Conservation (phyloP, 2,329 filamentous ascomycete species). For the Mollisia scopiformis region DNA sequence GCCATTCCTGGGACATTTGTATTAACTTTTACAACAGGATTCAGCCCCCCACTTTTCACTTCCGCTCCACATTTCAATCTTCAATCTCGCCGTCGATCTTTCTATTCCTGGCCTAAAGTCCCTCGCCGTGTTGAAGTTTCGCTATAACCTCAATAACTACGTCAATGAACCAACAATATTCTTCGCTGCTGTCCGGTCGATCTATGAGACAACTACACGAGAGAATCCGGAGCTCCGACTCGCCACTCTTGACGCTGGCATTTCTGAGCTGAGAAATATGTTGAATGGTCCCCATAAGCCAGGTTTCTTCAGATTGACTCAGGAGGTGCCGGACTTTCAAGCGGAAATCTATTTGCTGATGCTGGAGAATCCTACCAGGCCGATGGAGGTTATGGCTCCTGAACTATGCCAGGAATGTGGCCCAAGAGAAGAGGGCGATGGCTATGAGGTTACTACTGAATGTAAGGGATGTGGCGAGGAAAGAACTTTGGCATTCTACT, state of each 20-base stretch:
- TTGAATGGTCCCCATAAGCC: constrained; percentile 4
- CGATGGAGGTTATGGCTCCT: constrained; percentile 3
- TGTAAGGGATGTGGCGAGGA: constrained; percentile 24
- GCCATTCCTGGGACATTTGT: not conserved
- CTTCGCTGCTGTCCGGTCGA: not conserved
- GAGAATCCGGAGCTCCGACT: constrained; percentile 12
- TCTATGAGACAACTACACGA: not conserved
- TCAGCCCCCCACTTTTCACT: constrained; percentile 8
- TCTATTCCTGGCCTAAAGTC: not conserved
- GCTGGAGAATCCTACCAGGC: not conserved
- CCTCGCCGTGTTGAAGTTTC: constrained; percentile 6
- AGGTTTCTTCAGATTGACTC: constrained; percentile 17
- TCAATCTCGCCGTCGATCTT: constrained; percentile 4
- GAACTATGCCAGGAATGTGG: constrained; percentile 27
- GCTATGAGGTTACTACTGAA: constrained; percentile 15
- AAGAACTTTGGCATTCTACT: constrained; percentile 14
- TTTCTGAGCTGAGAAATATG: constrained; percentile 21
- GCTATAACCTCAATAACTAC: constrained; percentile 15
- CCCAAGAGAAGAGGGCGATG: constrained; percentile 15
- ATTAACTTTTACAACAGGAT: not conserved
- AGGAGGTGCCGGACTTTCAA: constrained; percentile 23
- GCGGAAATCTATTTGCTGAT: constrained; percentile 20
- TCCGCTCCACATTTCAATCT: constrained; percentile 22
- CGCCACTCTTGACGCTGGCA: constrained; percentile 23
- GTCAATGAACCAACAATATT: constrained; percentile 7